phyloP scores from a whole-genome alignment of 768 basidiomycete genomes.

The Rhodotorula paludigena region DNA sequence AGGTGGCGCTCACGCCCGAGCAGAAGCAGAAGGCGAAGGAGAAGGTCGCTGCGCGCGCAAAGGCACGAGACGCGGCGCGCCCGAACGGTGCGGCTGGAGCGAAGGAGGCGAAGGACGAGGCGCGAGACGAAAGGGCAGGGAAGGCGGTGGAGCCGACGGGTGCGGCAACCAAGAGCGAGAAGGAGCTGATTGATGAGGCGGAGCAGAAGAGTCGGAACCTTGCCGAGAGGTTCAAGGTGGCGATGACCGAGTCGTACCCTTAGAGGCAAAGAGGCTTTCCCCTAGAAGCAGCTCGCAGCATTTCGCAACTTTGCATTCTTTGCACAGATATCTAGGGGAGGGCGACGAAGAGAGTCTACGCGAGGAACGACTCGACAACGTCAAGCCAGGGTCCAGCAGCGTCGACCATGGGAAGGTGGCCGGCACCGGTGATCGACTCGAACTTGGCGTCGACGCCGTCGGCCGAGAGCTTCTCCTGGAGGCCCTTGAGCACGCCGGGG shows the following conservation, averaged over 20 bases:
- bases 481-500: slow-evolving; percentile 41
- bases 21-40: slow-evolving; percentile 25
- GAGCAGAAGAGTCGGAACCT: slow-evolving; percentile 6
- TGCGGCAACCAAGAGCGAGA: neutral
- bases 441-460: slow-evolving; percentile 41
- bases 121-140: neutral
- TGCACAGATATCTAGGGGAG: neutral
- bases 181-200: neutral
- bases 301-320: neutral
- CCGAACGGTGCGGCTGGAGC: no score
- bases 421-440: slow-evolving; percentile 39
- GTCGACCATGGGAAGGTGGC: slow-evolving; percentile 47
- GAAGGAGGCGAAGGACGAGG: slow-evolving; percentile 50
- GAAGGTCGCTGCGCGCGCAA: slow-evolving; percentile 9
- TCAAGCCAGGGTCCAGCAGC: slow-evolving; percentile 34
- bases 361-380: slow-evolving; percentile 32
- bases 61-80: no score
- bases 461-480: slow-evolving; percentile 39
- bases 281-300: neutral
- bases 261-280: neutral
- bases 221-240: slow-evolving; percentile 28
- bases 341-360: neutral
- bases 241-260: neutral
- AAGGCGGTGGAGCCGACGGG: no score
- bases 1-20: neutral